Evolutionary conservation across 2,329 filamentous ascomycete genomes (phyloP), one percentile per base, ranked within the genome.

Genomic region (Coniochaeta pulveracea): DNA sequence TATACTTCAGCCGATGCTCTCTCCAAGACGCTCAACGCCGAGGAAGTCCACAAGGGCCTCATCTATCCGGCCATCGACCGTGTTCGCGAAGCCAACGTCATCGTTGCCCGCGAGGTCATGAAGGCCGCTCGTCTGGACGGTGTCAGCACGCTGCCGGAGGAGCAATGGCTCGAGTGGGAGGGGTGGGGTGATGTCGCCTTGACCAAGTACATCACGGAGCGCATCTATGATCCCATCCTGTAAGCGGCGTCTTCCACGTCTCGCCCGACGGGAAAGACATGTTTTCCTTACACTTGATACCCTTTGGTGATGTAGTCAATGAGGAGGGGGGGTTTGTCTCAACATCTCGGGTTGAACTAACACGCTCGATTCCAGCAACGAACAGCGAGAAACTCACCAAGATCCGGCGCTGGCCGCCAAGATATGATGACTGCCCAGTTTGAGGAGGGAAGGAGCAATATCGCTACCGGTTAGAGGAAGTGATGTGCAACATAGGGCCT

Each of bases 51-150:
- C 36, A 75, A 79, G 54, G 85, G 85, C 35, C 78, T 93, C 54
- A 79, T 96, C 50, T 96, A 98, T 64, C 91, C 85, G 10, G 76
- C 80, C 52, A 84, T 98, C 51, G 78, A 85, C 57, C 82, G 91
- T 41, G 93, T 98, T 43, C 77, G 91, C 27, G 85, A 95, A 19
- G 88, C 93, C 38, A 89, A 80, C 51, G 69, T 94, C 38, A 58
- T 83, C 30, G 88, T 96, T 19, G 85, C 88, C 19, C 77, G 85
- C 32, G 85, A 89, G 59, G 88, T 95, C 45, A 95, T 96, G 69
- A 88, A 91, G 55, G 80, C 85, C 15, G 88, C 89, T 5, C 82
- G 93, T 48, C 68, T 79, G 42, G 85, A 85, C 47, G 81, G 82
- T 40, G 82, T 94, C 33, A 80, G 80, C 49, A 60, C 61, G 40